Percentiles rank a stretch among this genome's conserved stretches.
These are phyloP conservation scores for Hypsizygus ulmarius DNA, from an alignment of 1,284 basidiomycete species.

Conservation along the genomic window DNA sequence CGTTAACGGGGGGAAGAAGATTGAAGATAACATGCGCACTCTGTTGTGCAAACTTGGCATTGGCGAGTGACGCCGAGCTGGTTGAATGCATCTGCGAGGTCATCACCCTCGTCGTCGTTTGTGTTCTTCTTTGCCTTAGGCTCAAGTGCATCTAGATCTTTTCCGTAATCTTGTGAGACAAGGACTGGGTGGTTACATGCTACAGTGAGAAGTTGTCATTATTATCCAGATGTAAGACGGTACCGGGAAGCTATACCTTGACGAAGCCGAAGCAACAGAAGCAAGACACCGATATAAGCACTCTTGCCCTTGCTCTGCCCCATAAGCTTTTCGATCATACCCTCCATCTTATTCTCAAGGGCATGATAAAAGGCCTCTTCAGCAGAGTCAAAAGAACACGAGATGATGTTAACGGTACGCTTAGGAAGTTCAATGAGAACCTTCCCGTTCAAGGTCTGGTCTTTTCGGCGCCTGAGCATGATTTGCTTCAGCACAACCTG, in stretches of 20 bases:
- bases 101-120: conserved; percentile 64
- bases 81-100: conserved; percentile 74
- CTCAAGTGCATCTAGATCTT: conserved; percentile 74
- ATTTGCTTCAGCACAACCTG: conserved; percentile 81
- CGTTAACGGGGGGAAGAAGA: not conserved
- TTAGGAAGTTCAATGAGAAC: conserved; percentile 83
- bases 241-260: conserved; percentile 79
- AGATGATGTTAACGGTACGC: conserved; percentile 70
- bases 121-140: conserved; percentile 54
- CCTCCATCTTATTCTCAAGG: conserved; percentile 73
- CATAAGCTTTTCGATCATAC: conserved; percentile 72
- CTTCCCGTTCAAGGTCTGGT: conserved; percentile 80
- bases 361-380: conserved; percentile 84
- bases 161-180: conserved; percentile 70
- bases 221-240: conserved; percentile 1
- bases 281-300: conserved; percentile 83
- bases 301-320: conserved; percentile 46
- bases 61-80: conserved; percentile 67
- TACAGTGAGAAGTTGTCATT: conserved; percentile 29
- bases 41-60: conserved; percentile 72
- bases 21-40: conserved; percentile 45
- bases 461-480: conserved; percentile 91
- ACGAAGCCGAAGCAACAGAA: conserved; percentile 81
- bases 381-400: conserved; percentile 68
- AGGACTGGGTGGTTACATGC: conserved; percentile 89